Percentiles rank a stretch among this genome's conserved stretches.
phyloP scores from a whole-genome alignment of 441 rosid species.

The Hura crepitans region DNA sequence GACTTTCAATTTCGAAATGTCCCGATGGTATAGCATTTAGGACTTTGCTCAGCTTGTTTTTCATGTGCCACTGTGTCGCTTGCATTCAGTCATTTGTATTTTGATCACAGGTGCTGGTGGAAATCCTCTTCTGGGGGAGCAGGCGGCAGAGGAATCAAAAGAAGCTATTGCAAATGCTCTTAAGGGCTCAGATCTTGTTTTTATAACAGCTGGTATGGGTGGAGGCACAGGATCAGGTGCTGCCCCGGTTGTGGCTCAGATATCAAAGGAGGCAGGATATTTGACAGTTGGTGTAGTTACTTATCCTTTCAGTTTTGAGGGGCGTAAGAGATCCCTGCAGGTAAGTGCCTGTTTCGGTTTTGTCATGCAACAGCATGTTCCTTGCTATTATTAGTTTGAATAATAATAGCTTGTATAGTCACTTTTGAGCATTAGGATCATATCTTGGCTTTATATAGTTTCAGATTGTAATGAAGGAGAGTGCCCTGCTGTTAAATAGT shows the following conservation, averaged over 20 bases:
- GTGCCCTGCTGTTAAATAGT: not conserved
- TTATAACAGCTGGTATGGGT: slow-evolving; percentile 97
- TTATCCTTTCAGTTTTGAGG: slow-evolving; percentile 97
- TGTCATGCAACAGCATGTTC: not conserved
- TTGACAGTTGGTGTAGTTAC: slow-evolving; percentile 98
- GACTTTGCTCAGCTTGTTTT: too few relatives aligned
- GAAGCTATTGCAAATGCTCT: slow-evolving; percentile 84
- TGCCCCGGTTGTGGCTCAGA: slow-evolving; percentile 97
- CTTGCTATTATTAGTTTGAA: not conserved
- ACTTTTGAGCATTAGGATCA: not conserved
- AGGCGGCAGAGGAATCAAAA: slow-evolving; percentile 95
- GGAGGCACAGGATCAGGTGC: slow-evolving; percentile 99
- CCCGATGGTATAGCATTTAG: not conserved
- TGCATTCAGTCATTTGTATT: slow-evolving; percentile 19
- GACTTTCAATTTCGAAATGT: not conserved
- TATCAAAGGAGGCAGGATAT: slow-evolving; percentile 85
- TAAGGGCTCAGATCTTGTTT: slow-evolving; percentile 96
- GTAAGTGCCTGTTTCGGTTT: slow-evolving; percentile 34
- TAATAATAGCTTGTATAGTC: not conserved
- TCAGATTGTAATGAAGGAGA: not conserved
- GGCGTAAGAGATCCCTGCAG: slow-evolving; percentile 91
- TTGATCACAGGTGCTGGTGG: slow-evolving; percentile 76
- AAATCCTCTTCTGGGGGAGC: slow-evolving; percentile 85
- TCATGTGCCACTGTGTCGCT: not conserved
- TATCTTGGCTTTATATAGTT: not conserved